These are phyloP conservation scores for Zygnema cylindricum DNA, from an alignment of 139 green algal genomes.

Conservation along the genomic window DNA sequence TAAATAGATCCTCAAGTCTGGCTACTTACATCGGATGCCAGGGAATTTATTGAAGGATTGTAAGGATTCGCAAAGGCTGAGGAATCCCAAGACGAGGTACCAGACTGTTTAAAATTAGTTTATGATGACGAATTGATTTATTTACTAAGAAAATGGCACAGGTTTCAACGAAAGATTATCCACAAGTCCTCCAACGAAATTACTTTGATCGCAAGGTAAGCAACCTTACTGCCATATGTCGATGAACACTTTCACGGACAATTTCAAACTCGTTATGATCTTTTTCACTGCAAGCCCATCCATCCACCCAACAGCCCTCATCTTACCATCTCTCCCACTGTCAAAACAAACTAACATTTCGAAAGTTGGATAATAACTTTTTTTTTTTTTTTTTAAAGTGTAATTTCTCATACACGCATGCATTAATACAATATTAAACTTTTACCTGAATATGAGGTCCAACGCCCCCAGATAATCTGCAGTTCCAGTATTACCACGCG, in stretches of 20 bases:
- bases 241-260: slow-evolving; percentile 62
- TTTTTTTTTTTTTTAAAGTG: not conserved
- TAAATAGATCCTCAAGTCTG: too few species aligned
- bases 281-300: slow-evolving; percentile 77
- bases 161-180: not conserved
- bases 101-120: too few species aligned
- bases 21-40: too few species aligned
- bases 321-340: too few species aligned
- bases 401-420: not conserved
- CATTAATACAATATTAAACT: not conserved
- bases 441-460: slow-evolving; percentile 79
- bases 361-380: not conserved
- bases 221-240: slow-evolving; percentile 45
- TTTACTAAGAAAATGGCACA: not conserved
- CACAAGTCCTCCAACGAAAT: too few species aligned
- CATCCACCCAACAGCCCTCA: too few species aligned
- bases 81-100: not conserved
- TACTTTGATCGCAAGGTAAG: too few species aligned
- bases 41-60: too few species aligned
- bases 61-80: too few species aligned
- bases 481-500: slow-evolving; percentile 67
- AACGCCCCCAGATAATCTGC: slow-evolving; percentile 71
- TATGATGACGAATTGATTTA: too few species aligned
- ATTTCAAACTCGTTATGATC: slow-evolving; percentile 92
- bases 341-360: not conserved